These are phyloP conservation scores for Sistotremastrum niveocremeum DNA, from an alignment of 768 basidiomycete species.

Conservation along the genomic window DNA sequence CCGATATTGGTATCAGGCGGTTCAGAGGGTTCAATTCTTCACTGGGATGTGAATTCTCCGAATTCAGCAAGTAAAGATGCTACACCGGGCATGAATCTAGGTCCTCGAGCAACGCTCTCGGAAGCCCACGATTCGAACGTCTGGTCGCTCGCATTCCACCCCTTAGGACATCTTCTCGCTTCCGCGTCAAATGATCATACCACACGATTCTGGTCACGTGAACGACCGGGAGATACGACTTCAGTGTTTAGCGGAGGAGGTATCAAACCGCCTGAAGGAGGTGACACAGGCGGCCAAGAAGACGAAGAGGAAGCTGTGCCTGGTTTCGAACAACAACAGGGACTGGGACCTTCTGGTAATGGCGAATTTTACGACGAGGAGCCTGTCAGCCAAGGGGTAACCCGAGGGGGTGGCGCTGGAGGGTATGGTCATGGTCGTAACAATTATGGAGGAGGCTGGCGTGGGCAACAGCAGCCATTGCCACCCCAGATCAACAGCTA, in stretches of 20 bases:
- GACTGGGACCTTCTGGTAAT: not conserved
- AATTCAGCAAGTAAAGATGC: conserved; percentile 38
- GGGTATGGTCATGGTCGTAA: too few species aligned
- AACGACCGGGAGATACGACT: conserved; percentile 72
- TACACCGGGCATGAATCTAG: conserved; percentile 18
- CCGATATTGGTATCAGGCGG: conserved; percentile 88
- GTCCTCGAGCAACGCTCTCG: conserved; percentile 72
- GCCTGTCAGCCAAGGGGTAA: too few species aligned
- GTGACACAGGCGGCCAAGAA: conserved; percentile 36
- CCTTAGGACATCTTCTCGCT: conserved; percentile 87
- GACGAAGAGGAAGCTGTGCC: conserved; percentile 65
- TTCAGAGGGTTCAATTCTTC: conserved; percentile 83
- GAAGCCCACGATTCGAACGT: conserved; percentile 98
- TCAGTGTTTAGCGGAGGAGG: conserved; percentile 70
- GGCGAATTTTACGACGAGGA: too few species aligned
- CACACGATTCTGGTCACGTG: conserved; percentile 95
- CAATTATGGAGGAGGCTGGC: too few species aligned
- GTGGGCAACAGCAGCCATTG: too few species aligned
- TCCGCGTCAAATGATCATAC: conserved; percentile 97
- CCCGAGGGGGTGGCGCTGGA: too few species aligned
- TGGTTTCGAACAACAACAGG: conserved; percentile 33
- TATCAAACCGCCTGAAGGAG: conserved; percentile 68
- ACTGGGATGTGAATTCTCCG: conserved; percentile 74
- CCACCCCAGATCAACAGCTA: too few species aligned
- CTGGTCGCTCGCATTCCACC: conserved; percentile 92